phyloP scores from a whole-genome alignment of 306 rosid species.

The Cicer cuneatum region DNA sequence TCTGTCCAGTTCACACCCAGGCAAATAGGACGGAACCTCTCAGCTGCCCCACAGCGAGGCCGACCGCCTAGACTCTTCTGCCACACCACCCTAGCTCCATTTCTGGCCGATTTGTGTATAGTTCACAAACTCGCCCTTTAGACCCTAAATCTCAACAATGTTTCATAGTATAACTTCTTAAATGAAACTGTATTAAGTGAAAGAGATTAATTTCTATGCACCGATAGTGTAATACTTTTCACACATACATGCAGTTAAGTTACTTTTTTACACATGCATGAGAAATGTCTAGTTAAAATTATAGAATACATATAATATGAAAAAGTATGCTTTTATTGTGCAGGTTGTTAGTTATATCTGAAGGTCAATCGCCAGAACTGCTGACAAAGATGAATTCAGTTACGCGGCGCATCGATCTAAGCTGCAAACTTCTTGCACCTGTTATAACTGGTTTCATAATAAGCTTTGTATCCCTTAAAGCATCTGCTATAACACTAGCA shows the following conservation, averaged over 20 bases:
- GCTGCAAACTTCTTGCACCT: conserved; percentile 82
- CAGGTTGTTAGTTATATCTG: conserved; percentile 92
- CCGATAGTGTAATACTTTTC: too few species aligned
- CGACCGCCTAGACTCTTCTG: too few species aligned
- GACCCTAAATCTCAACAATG: too few species aligned
- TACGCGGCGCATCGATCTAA: conserved; percentile 81
- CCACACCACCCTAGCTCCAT: too few species aligned
- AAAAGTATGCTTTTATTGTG: neutral
- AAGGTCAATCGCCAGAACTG: conserved; percentile 65
- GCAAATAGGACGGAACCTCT: too few species aligned
- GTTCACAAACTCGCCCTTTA: too few species aligned
- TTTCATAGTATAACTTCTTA: neutral
- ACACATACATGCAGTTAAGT: neutral
- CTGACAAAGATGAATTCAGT: conserved; percentile 76
- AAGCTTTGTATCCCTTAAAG: conserved; percentile 80
- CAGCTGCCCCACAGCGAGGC: too few species aligned
- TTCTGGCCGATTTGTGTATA: too few species aligned
- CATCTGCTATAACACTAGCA: conserved; percentile 81
- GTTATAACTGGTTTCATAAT: conserved; percentile 82
- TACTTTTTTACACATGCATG: neutral
- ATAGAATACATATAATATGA: neutral
- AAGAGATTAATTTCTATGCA: neutral
- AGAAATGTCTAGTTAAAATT: neutral
- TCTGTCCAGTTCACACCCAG: too few species aligned
- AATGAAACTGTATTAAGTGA: neutral